A percentile compares a stretch with the other conserved stretches of the same genome.
Evolutionary conservation across 352 stramenopile species (phyloP).

Genomic region (Pythium rhizo-oryzae): DNA sequence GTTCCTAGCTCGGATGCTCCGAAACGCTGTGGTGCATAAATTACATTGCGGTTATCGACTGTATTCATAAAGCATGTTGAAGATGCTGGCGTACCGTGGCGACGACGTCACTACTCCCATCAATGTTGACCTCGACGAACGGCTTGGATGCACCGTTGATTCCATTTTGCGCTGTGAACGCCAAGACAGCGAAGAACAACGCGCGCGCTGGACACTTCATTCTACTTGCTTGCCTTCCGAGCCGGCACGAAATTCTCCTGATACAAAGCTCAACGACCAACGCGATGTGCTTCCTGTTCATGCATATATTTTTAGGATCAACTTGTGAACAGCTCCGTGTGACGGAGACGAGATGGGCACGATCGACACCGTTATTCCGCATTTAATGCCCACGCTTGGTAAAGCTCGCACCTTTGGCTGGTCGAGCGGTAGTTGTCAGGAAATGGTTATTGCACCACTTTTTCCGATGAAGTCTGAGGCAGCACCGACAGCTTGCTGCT

Average conservation of each 20-base stretch:
- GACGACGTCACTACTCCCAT: neutral
- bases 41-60: neutral
- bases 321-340: neutral
- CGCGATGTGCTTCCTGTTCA: neutral
- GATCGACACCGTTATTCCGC: neutral
- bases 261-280: neutral
- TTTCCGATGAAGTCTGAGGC: slow-evolving; percentile 7
- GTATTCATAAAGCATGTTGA: neutral
- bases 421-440: neutral
- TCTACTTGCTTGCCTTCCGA: neutral
- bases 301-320: neutral
- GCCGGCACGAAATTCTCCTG: neutral
- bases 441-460: slow-evolving; percentile 1
- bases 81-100: neutral
- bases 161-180: neutral
- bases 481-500: slow-evolving; percentile 6
- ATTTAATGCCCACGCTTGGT: neutral
- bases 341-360: neutral
- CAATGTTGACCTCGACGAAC: neutral
- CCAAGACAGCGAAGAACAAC: neutral
- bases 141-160: neutral
- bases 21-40: neutral
- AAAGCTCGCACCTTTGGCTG: slow-evolving; percentile 1
- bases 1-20: neutral
- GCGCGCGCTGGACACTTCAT: neutral